These are phyloP conservation scores for Geotrichum carabidarum DNA, from an alignment of 1,139 yeast genomes.

Conservation along the genomic window DNA sequence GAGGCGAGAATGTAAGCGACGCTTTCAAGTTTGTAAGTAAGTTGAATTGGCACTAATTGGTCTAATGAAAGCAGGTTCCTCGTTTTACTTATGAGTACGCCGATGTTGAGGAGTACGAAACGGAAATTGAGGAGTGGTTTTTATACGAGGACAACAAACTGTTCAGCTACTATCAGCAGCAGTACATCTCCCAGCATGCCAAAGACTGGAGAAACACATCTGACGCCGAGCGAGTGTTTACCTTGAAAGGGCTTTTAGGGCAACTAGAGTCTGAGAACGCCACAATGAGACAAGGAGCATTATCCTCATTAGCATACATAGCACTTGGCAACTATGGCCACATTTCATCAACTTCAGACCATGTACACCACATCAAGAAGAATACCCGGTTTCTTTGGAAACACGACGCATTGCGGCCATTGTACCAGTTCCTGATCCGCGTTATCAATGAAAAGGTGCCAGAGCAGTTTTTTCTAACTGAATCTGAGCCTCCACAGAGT, in stretches of 20 bases:
- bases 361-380: constrained; percentile 37
- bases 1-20: constrained; percentile 14
- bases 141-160: constrained; percentile 28
- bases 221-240: constrained; percentile 13
- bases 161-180: constrained; percentile 25
- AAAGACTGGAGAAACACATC: constrained; percentile 16
- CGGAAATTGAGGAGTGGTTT: constrained; percentile 38
- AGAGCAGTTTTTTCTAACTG: constrained; percentile 13
- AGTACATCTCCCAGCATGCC: constrained; percentile 5
- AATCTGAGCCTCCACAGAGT: not conserved
- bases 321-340: constrained; percentile 43
- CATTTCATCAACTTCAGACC: constrained; percentile 37
- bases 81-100: constrained; percentile 29
- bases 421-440: constrained; percentile 23
- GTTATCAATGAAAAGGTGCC: constrained; percentile 23
- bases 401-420: constrained; percentile 22
- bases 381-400: constrained; percentile 31
- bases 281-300: constrained; percentile 9
- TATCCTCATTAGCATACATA: constrained; percentile 36
- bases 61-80: constrained; percentile 21
- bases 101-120: constrained; percentile 26
- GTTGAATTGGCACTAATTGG: not conserved
- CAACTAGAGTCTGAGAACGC: constrained; percentile 1
- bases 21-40: constrained; percentile 11
- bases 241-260: constrained; percentile 17